Evolutionary conservation across 2,329 filamentous ascomycete genomes (phyloP).

Genomic region (Fusarium fracticaudum): DNA sequence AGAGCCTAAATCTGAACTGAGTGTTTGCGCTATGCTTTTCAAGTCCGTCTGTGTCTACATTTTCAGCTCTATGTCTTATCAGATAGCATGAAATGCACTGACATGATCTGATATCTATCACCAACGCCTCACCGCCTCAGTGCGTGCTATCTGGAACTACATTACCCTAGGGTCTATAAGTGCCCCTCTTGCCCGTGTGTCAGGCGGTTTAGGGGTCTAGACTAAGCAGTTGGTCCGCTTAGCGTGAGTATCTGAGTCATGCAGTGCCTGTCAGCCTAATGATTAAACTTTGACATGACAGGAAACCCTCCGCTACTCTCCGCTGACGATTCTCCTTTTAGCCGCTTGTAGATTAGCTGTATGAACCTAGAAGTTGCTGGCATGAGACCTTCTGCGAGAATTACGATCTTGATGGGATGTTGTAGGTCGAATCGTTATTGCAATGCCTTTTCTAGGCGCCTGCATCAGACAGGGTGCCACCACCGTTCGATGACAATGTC

Average conservation of each 20-base stretch:
- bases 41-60: rapidly evolving
- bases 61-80: background rate
- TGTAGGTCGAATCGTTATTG: too few relatives aligned
- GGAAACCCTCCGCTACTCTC: background rate
- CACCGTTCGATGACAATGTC: background rate
- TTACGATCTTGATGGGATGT: background rate
- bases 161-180: background rate
- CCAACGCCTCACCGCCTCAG: rapidly evolving
- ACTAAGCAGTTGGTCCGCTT: too few relatives aligned
- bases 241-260: background rate
- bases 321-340: background rate
- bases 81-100: background rate
- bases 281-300: background rate
- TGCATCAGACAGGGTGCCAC: background rate
- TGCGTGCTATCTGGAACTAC: background rate
- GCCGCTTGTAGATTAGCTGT: rapidly evolving
- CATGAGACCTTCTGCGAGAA: too few relatives aligned
- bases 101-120: background rate
- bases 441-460: too few relatives aligned
- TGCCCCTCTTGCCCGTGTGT: background rate
- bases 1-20: rapidly evolving
- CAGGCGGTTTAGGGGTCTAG: background rate
- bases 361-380: too few relatives aligned
- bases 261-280: background rate
- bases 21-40: rapidly evolving